phyloP scores from a whole-genome alignment of 371 early-diverging fungal genomes.

The Mortierella polycephala region DNA sequence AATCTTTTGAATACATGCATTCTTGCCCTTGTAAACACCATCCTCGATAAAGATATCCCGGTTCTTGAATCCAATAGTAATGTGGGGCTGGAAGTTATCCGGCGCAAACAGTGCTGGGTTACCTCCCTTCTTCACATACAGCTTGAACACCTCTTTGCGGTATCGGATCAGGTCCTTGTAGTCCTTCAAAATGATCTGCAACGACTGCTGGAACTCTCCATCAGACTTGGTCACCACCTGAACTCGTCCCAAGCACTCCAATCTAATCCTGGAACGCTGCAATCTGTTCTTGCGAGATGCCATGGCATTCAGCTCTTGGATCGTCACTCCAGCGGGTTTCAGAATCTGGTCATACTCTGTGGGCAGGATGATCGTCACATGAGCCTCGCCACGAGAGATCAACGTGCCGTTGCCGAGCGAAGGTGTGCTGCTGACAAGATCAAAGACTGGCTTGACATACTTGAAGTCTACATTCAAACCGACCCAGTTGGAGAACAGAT shows the following conservation, averaged over 20 bases:
- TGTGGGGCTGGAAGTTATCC: slow-evolving; percentile 76
- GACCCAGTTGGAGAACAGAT: slow-evolving; percentile 63
- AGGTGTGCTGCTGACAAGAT: slow-evolving; percentile 61
- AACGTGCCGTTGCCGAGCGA: slow-evolving; percentile 53
- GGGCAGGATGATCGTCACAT: slow-evolving; percentile 80
- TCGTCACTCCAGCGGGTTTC: slow-evolving; percentile 70
- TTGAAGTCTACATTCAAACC: slow-evolving; percentile 71
- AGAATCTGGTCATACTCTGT: slow-evolving; percentile 73
- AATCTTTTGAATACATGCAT: slow-evolving; percentile 70
- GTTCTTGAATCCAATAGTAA: slow-evolving; percentile 75
- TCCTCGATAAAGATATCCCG: slow-evolving; percentile 76
- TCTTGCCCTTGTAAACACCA: slow-evolving; percentile 79
- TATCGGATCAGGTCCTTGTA: slow-evolving; percentile 55
- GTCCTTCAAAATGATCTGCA: slow-evolving; percentile 47
- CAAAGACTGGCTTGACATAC: slow-evolving; percentile 66
- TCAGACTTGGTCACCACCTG: slow-evolving; percentile 50
- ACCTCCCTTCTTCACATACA: slow-evolving; percentile 65
- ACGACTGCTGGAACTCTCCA: slow-evolving; percentile 32
- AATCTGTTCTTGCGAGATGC: slow-evolving; percentile 62
- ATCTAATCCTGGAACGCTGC: slow-evolving; percentile 64
- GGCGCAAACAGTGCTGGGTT: slow-evolving; percentile 70
- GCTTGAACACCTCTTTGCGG: slow-evolving; percentile 63
- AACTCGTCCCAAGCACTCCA: slow-evolving; percentile 77
- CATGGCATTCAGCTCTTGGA: slow-evolving; percentile 73
- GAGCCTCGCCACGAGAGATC: slow-evolving; percentile 76